Percentiles rank a stretch among this genome's conserved stretches.
phyloP scores from a whole-genome alignment of 768 basidiomycete genomes.

The Polyporus arcularius region DNA sequence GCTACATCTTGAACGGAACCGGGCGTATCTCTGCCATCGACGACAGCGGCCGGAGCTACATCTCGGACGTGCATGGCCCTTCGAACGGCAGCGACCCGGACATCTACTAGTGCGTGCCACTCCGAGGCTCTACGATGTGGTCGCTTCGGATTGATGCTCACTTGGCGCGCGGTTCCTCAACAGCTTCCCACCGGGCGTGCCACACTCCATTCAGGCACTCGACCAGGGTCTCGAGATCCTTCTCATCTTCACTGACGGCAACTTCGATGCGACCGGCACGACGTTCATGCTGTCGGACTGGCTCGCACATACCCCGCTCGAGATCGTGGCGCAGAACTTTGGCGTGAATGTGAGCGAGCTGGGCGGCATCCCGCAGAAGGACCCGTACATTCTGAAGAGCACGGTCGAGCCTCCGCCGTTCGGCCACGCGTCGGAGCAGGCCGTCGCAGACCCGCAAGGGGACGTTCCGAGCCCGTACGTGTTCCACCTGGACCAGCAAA shows the following conservation, averaged over 20 bases:
- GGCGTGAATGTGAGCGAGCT: slow-evolving; percentile 24
- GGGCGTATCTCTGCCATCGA: slow-evolving; percentile 29
- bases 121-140: background rate
- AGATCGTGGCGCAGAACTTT: slow-evolving; percentile 29
- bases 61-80: slow-evolving; percentile 27
- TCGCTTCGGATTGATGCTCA: background rate
- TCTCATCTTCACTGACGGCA: slow-evolving; percentile 30
- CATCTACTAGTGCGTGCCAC: slow-evolving; percentile 26
- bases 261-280: slow-evolving; percentile 31
- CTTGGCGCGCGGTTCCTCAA: background rate
- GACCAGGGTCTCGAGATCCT: slow-evolving; percentile 29
- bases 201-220: slow-evolving; percentile 30
- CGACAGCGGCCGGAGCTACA: slow-evolving; percentile 24
- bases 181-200: slow-evolving; percentile 29
- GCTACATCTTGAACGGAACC: slow-evolving; percentile 27
- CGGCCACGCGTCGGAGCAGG: slow-evolving; percentile 22
- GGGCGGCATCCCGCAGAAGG: slow-evolving; percentile 25
- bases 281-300: slow-evolving; percentile 33
- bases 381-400: slow-evolving; percentile 26
- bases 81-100: slow-evolving; percentile 23
- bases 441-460: slow-evolving; percentile 21
- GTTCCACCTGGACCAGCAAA: slow-evolving; percentile 25
- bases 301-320: slow-evolving; percentile 31
- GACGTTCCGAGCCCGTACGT: slow-evolving; percentile 22
- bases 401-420: slow-evolving; percentile 21